A percentile compares a stretch with the other conserved stretches of the same genome.
Conservation (phyloP, 495 filamentous ascomycete species). For the Penicillium alfredii region DNA sequence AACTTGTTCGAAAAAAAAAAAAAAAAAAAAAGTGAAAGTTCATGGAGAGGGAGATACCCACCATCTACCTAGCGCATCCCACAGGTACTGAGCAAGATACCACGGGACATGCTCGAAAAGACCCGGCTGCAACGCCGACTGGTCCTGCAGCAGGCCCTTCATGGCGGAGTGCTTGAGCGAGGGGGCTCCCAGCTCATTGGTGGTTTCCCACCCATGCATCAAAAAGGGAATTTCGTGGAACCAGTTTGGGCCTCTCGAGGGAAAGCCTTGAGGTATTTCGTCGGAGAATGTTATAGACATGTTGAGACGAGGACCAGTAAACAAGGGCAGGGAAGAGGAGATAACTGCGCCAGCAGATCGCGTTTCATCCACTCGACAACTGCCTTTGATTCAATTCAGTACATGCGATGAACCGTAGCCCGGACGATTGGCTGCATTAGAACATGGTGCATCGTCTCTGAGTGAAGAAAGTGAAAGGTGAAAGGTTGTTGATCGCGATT, state of each 20-base stretch:
- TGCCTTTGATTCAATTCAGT: too few species aligned
- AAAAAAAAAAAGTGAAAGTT: neutral
- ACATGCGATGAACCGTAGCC: too few species aligned
- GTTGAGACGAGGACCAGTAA: too few species aligned
- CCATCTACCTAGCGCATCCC: slow-evolving; percentile 32
- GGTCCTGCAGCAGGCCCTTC: slow-evolving; percentile 25
- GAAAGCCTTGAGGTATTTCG: too few species aligned
- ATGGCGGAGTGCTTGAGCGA: slow-evolving; percentile 32
- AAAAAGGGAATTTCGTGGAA: slow-evolving; percentile 34
- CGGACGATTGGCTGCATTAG: too few species aligned
- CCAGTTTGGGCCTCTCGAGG: slow-evolving; percentile 26
- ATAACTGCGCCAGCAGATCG: too few species aligned
- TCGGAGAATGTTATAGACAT: too few species aligned
- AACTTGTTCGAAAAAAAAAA: neutral
- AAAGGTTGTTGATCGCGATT: too few species aligned
- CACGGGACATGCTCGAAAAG: slow-evolving; percentile 33
- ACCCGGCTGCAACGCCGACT: slow-evolving; percentile 21
- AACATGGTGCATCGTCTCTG: too few species aligned
- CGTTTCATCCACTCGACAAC: too few species aligned
- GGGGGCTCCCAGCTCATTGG: slow-evolving; percentile 20
- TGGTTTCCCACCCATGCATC: slow-evolving; percentile 18
- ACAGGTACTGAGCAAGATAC: slow-evolving; percentile 33
- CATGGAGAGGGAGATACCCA: slow-evolving; percentile 5
- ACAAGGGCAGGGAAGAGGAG: too few species aligned
- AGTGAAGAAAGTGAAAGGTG: too few species aligned